Percentiles rank a stretch among this genome's conserved stretches.
Evolutionary conservation across 768 basidiomycete species (phyloP).

Genomic region (Rhodosporidiobolus odoratus): DNA sequence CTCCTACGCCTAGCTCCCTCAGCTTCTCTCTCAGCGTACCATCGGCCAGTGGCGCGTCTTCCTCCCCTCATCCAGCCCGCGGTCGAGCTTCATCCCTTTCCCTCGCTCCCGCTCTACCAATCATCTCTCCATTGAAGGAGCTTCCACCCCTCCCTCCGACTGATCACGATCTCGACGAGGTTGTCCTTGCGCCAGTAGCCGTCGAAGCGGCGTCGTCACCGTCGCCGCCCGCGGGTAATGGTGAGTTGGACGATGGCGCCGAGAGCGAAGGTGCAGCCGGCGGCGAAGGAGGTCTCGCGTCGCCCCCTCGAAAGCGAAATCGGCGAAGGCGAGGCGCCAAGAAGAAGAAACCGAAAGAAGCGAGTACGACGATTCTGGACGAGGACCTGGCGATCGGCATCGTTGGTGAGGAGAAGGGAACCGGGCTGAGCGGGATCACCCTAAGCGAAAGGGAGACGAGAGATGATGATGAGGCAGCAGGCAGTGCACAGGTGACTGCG

Average conservation of each 20-base stretch:
- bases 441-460: slow-evolving; percentile 37
- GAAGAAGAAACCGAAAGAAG: slow-evolving; percentile 37
- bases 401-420: slow-evolving; percentile 33
- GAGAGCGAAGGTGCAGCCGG: slow-evolving; percentile 45
- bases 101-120: slow-evolving; percentile 1
- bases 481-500: neutral
- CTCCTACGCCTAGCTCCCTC: slow-evolving; percentile 24
- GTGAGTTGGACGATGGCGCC: slow-evolving; percentile 38
- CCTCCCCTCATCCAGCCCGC: neutral
- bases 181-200: neutral
- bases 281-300: slow-evolving; percentile 39
- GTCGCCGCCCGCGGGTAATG: neutral
- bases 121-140: slow-evolving; percentile 10
- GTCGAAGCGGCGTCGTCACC: neutral
- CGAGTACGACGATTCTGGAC: slow-evolving; percentile 9
- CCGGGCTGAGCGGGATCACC: slow-evolving; percentile 11
- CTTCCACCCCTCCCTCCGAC: slow-evolving; percentile 29
- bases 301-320: slow-evolving; percentile 29
- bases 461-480: slow-evolving; percentile 50
- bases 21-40: neutral
- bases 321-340: slow-evolving; percentile 30
- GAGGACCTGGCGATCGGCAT: slow-evolving; percentile 31
- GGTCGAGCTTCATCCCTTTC: slow-evolving; percentile 20
- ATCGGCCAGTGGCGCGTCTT: neutral
- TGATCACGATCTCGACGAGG: neutral